A percentile compares a stretch with the other conserved stretches of the same genome.
These are phyloP conservation scores for Colletotrichum ledebouriae DNA, from an alignment of 2,329 filamentous ascomycete species.

Conservation along the genomic window DNA sequence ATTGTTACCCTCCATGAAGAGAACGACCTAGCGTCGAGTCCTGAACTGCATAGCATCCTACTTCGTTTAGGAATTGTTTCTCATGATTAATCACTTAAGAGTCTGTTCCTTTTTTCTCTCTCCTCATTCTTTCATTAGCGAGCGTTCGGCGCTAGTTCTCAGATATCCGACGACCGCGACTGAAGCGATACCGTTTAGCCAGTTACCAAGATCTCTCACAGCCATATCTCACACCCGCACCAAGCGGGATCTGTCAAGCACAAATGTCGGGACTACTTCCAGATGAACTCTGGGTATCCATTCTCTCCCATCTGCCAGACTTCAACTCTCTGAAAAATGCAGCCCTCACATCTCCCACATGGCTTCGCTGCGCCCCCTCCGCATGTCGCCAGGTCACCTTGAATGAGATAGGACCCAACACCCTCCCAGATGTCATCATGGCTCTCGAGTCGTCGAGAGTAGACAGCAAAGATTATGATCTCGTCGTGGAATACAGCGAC, in stretches of 20 bases:
- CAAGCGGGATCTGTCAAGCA: neutral
- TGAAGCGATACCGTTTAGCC: too few species aligned
- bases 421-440: conserved; percentile 22
- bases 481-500: conserved; percentile 27
- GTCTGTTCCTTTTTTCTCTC: too few species aligned
- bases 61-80: too few species aligned
- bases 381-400: conserved; percentile 36
- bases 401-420: conserved; percentile 25
- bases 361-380: conserved; percentile 34
- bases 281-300: conserved; percentile 35
- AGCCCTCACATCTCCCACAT: conserved; percentile 24
- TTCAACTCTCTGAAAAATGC: conserved; percentile 26
- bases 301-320: conserved; percentile 29
- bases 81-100: too few species aligned
- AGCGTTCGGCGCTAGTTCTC: too few species aligned
- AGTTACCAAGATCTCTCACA: too few species aligned
- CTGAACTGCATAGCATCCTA: too few species aligned
- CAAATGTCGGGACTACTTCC: neutral
- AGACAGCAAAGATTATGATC: neutral
- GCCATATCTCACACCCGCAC: too few species aligned
- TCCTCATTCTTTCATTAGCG: too few species aligned
- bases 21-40: too few species aligned
- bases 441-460: conserved; percentile 28
- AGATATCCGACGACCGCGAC: too few species aligned
- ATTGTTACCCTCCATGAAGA: too few species aligned